These are phyloP conservation scores for Boletus edulis DNA, from an alignment of 768 basidiomycete species.

Conservation along the genomic window DNA sequence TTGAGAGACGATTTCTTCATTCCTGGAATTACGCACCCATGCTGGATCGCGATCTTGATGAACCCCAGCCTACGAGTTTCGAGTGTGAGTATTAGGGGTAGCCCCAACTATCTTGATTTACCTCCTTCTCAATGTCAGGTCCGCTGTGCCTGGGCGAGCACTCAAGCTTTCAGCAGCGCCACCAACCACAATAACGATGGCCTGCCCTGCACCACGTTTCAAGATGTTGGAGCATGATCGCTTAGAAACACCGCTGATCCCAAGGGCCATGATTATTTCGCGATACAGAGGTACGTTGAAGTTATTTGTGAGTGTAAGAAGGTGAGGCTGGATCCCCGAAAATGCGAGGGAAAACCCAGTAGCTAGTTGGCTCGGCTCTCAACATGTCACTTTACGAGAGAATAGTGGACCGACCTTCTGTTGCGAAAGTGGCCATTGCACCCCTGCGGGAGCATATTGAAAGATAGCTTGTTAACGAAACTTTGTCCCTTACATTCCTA, in stretches of 20 bases:
- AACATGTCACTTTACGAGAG: background rate
- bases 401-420: conserved; percentile 63
- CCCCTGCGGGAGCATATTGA: conserved; percentile 53
- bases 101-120: conserved; percentile 17
- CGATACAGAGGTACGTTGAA: conserved; percentile 93
- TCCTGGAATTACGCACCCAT: conserved; percentile 54
- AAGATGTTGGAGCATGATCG: conserved; percentile 88
- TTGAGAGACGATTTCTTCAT: background rate
- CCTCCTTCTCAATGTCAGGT: conserved; percentile 76
- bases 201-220: conserved; percentile 51
- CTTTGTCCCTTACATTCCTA: conserved; percentile 77
- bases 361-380: conserved; percentile 41
- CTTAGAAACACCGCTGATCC: conserved; percentile 92
- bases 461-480: background rate
- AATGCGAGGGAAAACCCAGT: conserved; percentile 89
- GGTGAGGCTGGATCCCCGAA: conserved; percentile 90
- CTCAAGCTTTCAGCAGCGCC: conserved; percentile 94
- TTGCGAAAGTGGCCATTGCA: conserved; percentile 92
- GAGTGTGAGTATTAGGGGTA: background rate
- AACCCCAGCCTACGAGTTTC: conserved; percentile 69
- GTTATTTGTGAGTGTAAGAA: conserved; percentile 87
- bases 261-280: conserved; percentile 82
- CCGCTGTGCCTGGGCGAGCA: conserved; percentile 96
- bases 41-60: conserved; percentile 89
- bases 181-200: conserved; percentile 94